These are phyloP conservation scores for Isoetes engelmannii DNA, from an alignment of 83 land plant genomes.

Conservation along the genomic window DNA sequence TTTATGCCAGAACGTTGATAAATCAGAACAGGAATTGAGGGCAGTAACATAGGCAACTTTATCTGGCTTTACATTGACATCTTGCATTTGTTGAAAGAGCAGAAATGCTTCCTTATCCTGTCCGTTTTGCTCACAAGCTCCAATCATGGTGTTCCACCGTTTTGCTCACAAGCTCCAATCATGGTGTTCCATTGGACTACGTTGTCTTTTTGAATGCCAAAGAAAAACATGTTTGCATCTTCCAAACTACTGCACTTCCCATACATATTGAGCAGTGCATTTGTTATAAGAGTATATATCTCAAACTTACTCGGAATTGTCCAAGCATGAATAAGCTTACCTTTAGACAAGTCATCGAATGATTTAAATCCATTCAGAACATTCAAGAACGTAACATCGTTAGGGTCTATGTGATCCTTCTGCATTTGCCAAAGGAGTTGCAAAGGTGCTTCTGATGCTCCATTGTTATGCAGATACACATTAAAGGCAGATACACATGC, in stretches of 20 bases:
- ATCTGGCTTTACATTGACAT: not conserved
- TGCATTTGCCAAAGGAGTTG: not conserved
- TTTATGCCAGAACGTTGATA: too few relatives aligned
- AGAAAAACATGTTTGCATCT: not conserved
- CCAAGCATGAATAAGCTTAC: not conserved
- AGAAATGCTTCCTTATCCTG: not conserved
- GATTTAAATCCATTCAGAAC: not conserved
- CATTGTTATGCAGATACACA: too few relatives aligned
- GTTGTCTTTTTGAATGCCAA: not conserved
- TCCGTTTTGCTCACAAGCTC: not conserved
- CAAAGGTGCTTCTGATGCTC: not conserved
- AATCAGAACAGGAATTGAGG: not conserved
- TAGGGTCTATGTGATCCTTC: not conserved
- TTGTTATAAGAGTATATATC: not conserved
- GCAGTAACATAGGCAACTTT: not conserved
- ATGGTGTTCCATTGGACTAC: not conserved
- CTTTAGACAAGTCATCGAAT: not conserved
- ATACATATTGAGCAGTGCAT: not conserved
- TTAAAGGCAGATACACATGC: too few relatives aligned
- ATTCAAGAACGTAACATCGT: not conserved
- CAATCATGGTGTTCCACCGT: too few relatives aligned
- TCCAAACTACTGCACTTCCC: not conserved
- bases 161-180: too few relatives aligned
- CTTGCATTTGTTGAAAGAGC: constrained; percentile 1
- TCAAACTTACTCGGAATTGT: not conserved